A percentile compares a stretch with the other conserved stretches of the same genome.
phyloP scores from a whole-genome alignment of 2,329 filamentous ascomycete genomes.

The Sporothrix variecibatus region DNA sequence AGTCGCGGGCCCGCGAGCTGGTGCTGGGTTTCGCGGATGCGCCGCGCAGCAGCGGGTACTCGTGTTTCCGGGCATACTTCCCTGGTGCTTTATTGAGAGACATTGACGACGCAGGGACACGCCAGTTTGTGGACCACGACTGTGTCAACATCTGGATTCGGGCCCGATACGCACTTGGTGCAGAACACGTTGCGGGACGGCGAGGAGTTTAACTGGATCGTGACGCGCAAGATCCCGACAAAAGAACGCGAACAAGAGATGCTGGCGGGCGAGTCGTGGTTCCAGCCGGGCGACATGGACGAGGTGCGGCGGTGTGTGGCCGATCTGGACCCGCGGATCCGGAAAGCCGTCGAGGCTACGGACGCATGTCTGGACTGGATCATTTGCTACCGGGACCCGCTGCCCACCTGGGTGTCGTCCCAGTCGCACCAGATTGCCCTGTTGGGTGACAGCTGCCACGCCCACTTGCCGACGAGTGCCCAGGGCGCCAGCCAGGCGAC shows the following conservation, averaged over 20 bases:
- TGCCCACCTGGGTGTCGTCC: constrained; percentile 52
- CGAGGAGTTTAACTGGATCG: constrained; percentile 50
- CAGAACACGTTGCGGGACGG: constrained; percentile 48
- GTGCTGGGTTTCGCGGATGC: constrained; percentile 55
- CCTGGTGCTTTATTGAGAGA: constrained; percentile 42
- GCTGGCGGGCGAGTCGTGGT: constrained; percentile 51
- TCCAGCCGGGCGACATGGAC: constrained; percentile 49
- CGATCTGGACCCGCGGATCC: constrained; percentile 48
- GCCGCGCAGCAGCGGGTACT: constrained; percentile 55
- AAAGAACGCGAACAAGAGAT: constrained; percentile 42
- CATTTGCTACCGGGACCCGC: constrained; percentile 55
- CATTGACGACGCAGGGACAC: constrained; percentile 35
- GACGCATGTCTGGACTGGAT: constrained; percentile 54
- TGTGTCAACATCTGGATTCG: constrained; percentile 51
- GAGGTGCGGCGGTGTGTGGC: constrained; percentile 43
- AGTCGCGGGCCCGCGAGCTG: constrained; percentile 52
- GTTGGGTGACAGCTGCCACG: constrained; percentile 56
- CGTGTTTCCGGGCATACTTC: constrained; percentile 54
- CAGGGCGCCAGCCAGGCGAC: constrained; percentile 57
- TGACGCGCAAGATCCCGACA: constrained; percentile 45
- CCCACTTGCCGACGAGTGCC: constrained; percentile 55
- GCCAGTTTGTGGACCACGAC: constrained; percentile 46
- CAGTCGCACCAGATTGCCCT: constrained; percentile 50
- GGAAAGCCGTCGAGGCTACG: constrained; percentile 44
- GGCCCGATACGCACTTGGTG: constrained; percentile 46